Percentiles rank a stretch among this genome's conserved stretches.
phyloP scores from a whole-genome alignment of 1,139 yeast genomes.

The Suhomyces panamericanus region DNA sequence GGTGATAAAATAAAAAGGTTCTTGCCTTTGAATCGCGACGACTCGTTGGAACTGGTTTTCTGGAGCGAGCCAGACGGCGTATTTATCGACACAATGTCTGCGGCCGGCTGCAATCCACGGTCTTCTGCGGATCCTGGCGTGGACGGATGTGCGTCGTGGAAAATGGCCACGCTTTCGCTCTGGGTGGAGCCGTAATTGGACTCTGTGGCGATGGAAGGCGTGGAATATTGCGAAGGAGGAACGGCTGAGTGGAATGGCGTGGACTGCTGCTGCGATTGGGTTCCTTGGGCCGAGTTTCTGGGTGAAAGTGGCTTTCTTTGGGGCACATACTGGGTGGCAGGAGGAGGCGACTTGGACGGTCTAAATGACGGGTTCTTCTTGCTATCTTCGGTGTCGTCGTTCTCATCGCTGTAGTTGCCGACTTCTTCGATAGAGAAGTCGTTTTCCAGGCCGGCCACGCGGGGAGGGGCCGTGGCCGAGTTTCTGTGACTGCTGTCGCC shows the following conservation, averaged over 20 bases:
- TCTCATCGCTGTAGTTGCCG: slow-evolving; percentile 44
- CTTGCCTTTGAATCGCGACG: slow-evolving; percentile 24
- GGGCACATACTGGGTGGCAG: neutral
- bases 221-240: slow-evolving; percentile 6
- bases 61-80: slow-evolving; percentile 3
- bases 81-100: slow-evolving; percentile 20
- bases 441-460: slow-evolving; percentile 14
- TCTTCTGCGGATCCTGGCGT: slow-evolving; percentile 6
- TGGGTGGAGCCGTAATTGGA: slow-evolving; percentile 15
- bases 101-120: slow-evolving; percentile 25
- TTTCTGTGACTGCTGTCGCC: slow-evolving; percentile 11
- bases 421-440: slow-evolving; percentile 44
- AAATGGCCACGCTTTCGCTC: slow-evolving; percentile 1
- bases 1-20: slow-evolving; percentile 45
- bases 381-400: slow-evolving; percentile 14
- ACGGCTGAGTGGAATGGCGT: neutral
- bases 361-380: slow-evolving; percentile 12
- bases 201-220: slow-evolving; percentile 13
- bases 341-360: slow-evolving; percentile 8
- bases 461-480: neutral
- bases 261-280: slow-evolving; percentile 9
- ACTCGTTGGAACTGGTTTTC: slow-evolving; percentile 2
- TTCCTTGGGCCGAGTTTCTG: slow-evolving; percentile 3
- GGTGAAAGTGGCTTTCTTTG: slow-evolving; percentile 11
- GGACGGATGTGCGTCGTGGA: slow-evolving; percentile 4